Base-by-base conservation (phyloP, 2,329 filamentous ascomycete genomes). In the Neonectria ditissima region DNA sequence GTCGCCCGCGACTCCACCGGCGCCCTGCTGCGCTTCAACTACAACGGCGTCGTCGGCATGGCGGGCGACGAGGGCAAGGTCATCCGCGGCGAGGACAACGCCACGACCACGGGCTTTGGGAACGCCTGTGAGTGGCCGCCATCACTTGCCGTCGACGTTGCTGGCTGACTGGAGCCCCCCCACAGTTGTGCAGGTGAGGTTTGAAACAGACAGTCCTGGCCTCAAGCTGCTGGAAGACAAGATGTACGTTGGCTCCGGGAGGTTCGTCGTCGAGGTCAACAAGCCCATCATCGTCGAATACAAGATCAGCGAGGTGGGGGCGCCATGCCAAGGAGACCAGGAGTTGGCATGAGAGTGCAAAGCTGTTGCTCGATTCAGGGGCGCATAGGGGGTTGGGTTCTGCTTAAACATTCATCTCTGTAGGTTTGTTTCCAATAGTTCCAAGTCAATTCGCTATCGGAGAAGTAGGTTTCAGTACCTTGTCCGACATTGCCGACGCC, bases 281-380 rank as follows among this genome's bases (percentile, higher is more conserved):
- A 70, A 76, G 51, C 69, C 75, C 26, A 66, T 76, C 18, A 67
- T 78, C 28, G 79, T 82, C 20, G 80, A 82, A 69, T 81, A 81
- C 68, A 81, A 80, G 66, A 80, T 82, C 65, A 81, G 79, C 58
- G 75, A 81, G 61, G 78, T 81, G 16, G 73, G 68, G 13, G 72
- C 74, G 7, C 64, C 65, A 16, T 75, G 72, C 39, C 66, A 64
- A 8, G 65, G 64, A 39, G 53, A 59, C 24, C 24, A 51, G 22
- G 53, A 52, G 44, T 34, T 22, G 34, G 47, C 45, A 11, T 68
- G 37, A 70, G 41, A 24, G 16, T 53, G 54, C 50, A 45, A 16
- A 26, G 60, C 32, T n/a, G 39, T 53, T 32, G 16, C 16, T 43
- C 34, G 55, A 41, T 9, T 9, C n/a, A 39, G 37, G 18, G 44